Evolutionary conservation across 2,329 filamentous ascomycete genomes (phyloP).

Genomic region (Bipolaris gigantea): DNA sequence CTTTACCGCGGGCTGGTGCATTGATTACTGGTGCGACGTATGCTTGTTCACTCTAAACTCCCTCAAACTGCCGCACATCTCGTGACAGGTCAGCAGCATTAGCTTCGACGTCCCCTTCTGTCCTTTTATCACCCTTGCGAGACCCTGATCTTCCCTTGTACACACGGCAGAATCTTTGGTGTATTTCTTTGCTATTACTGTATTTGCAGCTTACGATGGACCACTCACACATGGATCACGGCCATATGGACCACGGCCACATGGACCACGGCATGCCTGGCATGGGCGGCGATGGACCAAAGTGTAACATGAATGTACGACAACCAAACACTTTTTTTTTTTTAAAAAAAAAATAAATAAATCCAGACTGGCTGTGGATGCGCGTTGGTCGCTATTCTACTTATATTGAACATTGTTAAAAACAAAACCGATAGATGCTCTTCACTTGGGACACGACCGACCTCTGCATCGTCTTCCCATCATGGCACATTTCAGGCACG

Average conservation of each 20-base stretch:
- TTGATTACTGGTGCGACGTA: conserved; percentile 26
- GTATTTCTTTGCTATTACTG: neutral
- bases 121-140: neutral
- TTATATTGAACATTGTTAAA: neutral
- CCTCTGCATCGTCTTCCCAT: conserved; percentile 92
- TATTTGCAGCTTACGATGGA: conserved; percentile 30
- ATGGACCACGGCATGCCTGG: conserved; percentile 62
- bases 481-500: conserved; percentile 82
- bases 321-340: neutral
- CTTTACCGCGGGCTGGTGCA: conserved; percentile 20
- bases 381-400: neutral
- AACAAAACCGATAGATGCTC: conserved; percentile 70
- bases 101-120: neutral
- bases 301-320: conserved; percentile 90
- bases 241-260: conserved; percentile 59
- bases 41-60: neutral
- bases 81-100: conserved; percentile 5
- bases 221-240: conserved; percentile 47
- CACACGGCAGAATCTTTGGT: neutral
- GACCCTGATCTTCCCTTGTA: neutral
- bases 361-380: neutral
- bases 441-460: conserved; percentile 95
- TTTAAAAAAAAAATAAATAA: too few relatives aligned
- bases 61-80: neutral
- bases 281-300: conserved; percentile 50